Evolutionary conservation across 1,284 basidiomycete genomes (phyloP), one percentile per base, ranked within the genome.

Genomic region (Xanthoconium separans): DNA sequence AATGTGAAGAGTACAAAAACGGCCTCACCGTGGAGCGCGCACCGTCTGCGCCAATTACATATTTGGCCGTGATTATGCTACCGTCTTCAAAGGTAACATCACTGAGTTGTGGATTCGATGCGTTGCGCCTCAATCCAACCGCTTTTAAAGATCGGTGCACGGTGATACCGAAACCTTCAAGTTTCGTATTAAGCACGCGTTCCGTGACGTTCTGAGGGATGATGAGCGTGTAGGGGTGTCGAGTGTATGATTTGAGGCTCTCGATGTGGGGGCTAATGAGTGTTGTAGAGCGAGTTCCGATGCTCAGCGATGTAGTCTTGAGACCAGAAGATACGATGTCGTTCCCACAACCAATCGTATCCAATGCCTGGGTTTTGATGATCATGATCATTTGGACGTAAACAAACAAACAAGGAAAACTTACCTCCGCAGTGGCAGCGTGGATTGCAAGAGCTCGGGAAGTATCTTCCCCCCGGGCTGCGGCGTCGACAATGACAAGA

Each of bases 11-110:
- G 41, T 9, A 8, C 7, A 24, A 42, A 37, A 13, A n/a, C n/a
- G n/a, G n/a, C n/a, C n/a, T n/a, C n/a, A n/a, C n/a, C n/a, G n/a
- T n/a, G n/a, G n/a, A n/a, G n/a, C n/a, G n/a, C n/a, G n/a, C n/a
- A n/a, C n/a, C n/a, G n/a, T n/a, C n/a, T n/a, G n/a, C 80, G 30
- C 77, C 80, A 37, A 83, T 61, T 10, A 82, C 74, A 60, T 78
- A 80, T 24, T 69, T 72, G 15, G 80, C 67, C 2, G 64, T 72
- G 40, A 82, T 68, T 13, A 68, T 62, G 47, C 74, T 71, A 2
- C 80, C 80, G 41, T 74, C 72, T 22, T 82, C 79, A 56, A 84
- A 82, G 0, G 60, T 57, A 15, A 78, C 79, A 29, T 77, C 68
- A 11, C 30, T 62, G 6, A 76, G 24, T 24, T 43, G 50, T 48